phyloP scores from a whole-genome alignment of 1,284 basidiomycete species.

The Anthracocystis panici-leucophaei region DNA sequence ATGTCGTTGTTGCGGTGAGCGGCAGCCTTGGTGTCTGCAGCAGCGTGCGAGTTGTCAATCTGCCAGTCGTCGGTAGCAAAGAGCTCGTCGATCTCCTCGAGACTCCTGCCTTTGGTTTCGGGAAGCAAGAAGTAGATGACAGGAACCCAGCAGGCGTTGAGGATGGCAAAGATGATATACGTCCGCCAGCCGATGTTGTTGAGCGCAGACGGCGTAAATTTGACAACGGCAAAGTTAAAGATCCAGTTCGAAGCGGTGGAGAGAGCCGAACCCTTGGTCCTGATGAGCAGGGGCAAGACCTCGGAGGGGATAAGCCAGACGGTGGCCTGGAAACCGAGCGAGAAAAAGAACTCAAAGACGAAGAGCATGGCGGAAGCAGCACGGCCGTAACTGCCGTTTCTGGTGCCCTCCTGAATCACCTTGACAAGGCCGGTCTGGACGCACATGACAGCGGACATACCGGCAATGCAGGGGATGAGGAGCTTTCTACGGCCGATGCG shows the following conservation, averaged over 20 bases:
- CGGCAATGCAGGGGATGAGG: constrained; percentile 78
- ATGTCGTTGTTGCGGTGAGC: constrained; percentile 28
- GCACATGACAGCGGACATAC: constrained; percentile 77
- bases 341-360: constrained; percentile 79
- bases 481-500: constrained; percentile 75
- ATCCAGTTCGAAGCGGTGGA: constrained; percentile 68
- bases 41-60: constrained; percentile 33
- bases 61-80: constrained; percentile 54
- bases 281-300: constrained; percentile 68
- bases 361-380: constrained; percentile 74
- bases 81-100: constrained; percentile 68
- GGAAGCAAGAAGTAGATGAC: constrained; percentile 68
- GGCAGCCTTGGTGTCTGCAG: constrained; percentile 34
- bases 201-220: constrained; percentile 76
- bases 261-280: constrained; percentile 69
- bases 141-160: constrained; percentile 68
- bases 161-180: constrained; percentile 67
- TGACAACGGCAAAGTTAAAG: constrained; percentile 72
- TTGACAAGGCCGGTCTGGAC: constrained; percentile 73
- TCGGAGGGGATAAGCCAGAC: constrained; percentile 72
- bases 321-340: constrained; percentile 80
- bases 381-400: constrained; percentile 72
- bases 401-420: constrained; percentile 69
- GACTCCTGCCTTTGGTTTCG: constrained; percentile 66
- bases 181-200: constrained; percentile 71